Base-by-base conservation (phyloP, 306 rosid species). In the Cercis canadensis region DNA sequence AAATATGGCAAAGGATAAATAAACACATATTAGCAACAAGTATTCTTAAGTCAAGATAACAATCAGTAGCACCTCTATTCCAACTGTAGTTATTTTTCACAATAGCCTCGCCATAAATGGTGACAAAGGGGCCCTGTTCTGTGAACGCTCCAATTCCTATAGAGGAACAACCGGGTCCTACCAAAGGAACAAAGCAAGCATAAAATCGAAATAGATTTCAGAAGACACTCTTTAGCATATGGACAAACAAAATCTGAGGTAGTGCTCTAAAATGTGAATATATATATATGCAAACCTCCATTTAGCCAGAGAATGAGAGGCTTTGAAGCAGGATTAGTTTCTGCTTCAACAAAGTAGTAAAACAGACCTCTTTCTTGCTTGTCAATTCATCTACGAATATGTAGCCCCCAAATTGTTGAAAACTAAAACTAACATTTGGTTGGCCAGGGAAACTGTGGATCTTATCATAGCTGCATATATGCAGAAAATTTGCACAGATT, bases 251-350 rank as follows among this genome's bases (percentile, higher is more conserved):
- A 37, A 37, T 37, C 10, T 0, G 7, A 37, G 4, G 0, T 5
- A 37, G 43, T 37, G 6, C 7, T 37, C 8, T 8, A 37, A 37
- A 37, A 11, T 11, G 39, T 55, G 14, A 9, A 50, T n/a, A 51
- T 5, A 4, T 18, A 15, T n/a, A 51, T 51, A 51, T 17, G n/a
- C n/a, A n/a, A n/a, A 16, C 54, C 83, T 70, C 86, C 83, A 78
- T 78, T 82, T 6, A 82, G 43, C 88, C 85, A 80, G n/a, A 84
- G 83, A 74, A 84, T 82, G 18, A 84, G 79, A 65, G 88, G 85
- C 74, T 70, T 80, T 8, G 88, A 80, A 65, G 73, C 41, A 37
- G 81, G 71, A 16, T 77, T 18, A 4, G 74, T 53, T 33, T 84
- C 73, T 63, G 83, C 79, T 65, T 84, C 85, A 62, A 57, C 88